Base-by-base conservation (phyloP, 139 green algal genomes). In the Eudorina sp. region DNA sequence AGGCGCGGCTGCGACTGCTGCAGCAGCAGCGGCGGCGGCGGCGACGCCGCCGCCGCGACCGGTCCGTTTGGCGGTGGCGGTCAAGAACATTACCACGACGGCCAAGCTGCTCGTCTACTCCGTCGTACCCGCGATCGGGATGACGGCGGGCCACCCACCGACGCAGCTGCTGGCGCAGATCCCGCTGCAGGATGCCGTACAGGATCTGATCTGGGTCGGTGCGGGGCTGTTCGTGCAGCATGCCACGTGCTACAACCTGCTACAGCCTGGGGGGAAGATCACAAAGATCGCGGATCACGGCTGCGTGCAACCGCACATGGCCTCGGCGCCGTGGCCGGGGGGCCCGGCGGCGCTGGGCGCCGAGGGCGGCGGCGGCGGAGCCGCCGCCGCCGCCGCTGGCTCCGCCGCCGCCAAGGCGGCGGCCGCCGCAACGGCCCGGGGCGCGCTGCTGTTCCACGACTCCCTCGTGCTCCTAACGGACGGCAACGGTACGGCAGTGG, bases 141-240 rank as follows among this genome's bases (percentile, higher is more conserved):
- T 60, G 18, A 34, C 51, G 43, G 68, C 79, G 66, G 64, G 40
- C 68, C 53, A 74, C 14, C 34, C 76, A 23, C 25, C 79, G 4
- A 60, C 70, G 34, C 69, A 82, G 36, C 76, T 92, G 53, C 82
- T 92, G 51, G 89, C 77, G 18, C 76, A 88, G 80, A 62, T 90
- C 53, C 31, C 72, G 51, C 86, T 84, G 48, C 29, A 46, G 25
- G 84, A 89, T n/a, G 38, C 72, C 2, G 84, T 83, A 2, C 43
- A 36, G 13, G 69, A 34, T 13, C 19, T 89, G 53, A 48, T n/a
- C 29, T 89, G 84, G 84, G 53, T 89, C 9, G 84, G 70, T 9
- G 19, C 40, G 7, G 64, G 81, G n/a, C 64, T 87, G 21, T 69
- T 87, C 81, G 45, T 68, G 27, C 62, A 79, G 34, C 64, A 69